These are phyloP conservation scores for Paspalum notatum DNA, from an alignment of 176 grass and related monocot genomes.

Conservation along the genomic window DNA sequence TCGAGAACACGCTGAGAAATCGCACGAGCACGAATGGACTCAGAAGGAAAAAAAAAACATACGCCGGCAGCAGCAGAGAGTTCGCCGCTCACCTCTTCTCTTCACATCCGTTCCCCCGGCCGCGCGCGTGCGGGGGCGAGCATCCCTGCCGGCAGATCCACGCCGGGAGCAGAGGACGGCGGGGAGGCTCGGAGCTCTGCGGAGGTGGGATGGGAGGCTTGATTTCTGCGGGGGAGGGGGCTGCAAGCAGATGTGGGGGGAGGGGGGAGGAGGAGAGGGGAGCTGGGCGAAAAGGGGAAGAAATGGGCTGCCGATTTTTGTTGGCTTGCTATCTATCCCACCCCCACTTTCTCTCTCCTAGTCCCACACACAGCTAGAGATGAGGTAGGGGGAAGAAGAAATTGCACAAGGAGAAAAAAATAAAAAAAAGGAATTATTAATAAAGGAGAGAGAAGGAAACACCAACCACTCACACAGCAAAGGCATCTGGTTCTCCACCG, in stretches of 20 bases:
- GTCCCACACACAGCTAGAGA: not conserved
- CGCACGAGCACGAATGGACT: not conserved
- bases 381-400: constrained; percentile 39
- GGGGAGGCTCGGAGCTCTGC: constrained; percentile 5
- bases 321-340: constrained; percentile 35
- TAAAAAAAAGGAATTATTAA: not conserved
- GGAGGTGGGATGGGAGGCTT: not conserved
- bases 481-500: constrained; percentile 95
- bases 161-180: constrained; percentile 9
- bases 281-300: not conserved
- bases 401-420: not conserved
- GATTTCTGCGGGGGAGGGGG: constrained; percentile 7
- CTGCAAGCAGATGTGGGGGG: not conserved
- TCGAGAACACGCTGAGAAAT: constrained; percentile 18
- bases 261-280: not conserved
- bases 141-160: constrained; percentile 44
- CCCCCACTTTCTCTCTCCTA: constrained; percentile 31
- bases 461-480: constrained; percentile 82
- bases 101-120: not conserved
- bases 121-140: not conserved
- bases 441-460: constrained; percentile 56
- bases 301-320: constrained; percentile 36
- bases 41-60: not conserved
- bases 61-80: too few species aligned
- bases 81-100: constrained; percentile 27